Conservation (phyloP, 768 basidiomycete genomes). For the Boletus fagicola region DNA sequence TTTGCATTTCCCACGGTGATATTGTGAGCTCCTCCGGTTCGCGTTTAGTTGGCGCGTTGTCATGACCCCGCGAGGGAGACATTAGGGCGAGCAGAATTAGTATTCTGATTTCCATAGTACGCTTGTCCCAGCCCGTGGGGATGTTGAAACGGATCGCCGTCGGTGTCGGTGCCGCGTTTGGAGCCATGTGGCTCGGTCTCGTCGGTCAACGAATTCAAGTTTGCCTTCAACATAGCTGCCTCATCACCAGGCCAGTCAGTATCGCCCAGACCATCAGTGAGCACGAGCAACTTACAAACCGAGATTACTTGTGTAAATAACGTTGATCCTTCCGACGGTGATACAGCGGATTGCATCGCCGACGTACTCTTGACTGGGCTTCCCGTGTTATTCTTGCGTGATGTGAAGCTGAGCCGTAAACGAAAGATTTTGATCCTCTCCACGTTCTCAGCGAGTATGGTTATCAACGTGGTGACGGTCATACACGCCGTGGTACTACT, state of each 20-base stretch:
- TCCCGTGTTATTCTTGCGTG: slow-evolving; percentile 3
- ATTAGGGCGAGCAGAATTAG: neutral
- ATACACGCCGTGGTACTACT: neutral
- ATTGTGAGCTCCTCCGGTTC: neutral
- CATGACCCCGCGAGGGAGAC: neutral
- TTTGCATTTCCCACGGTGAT: neutral
- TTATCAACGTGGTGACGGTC: neutral
- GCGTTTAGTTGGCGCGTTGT: neutral
- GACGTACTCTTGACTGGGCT: slow-evolving; percentile 2
- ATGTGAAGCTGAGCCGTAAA: neutral
- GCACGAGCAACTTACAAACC: neutral
- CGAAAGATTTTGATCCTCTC: neutral
- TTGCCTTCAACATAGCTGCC: neutral
- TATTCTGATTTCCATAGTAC: neutral
- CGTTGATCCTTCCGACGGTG: neutral
- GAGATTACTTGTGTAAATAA: neutral
- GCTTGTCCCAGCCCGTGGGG: neutral
- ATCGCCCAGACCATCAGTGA: neutral
- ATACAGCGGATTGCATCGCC: neutral
- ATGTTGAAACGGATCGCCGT: neutral
- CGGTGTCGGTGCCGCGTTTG: neutral
- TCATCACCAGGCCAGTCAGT: neutral
- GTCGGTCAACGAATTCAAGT: neutral
- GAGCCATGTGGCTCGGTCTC: neutral
- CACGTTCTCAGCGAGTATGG: neutral